These are phyloP conservation scores for Aureobasidium leucospermi DNA, from an alignment of 2,329 filamentous ascomycete species.

Conservation along the genomic window DNA sequence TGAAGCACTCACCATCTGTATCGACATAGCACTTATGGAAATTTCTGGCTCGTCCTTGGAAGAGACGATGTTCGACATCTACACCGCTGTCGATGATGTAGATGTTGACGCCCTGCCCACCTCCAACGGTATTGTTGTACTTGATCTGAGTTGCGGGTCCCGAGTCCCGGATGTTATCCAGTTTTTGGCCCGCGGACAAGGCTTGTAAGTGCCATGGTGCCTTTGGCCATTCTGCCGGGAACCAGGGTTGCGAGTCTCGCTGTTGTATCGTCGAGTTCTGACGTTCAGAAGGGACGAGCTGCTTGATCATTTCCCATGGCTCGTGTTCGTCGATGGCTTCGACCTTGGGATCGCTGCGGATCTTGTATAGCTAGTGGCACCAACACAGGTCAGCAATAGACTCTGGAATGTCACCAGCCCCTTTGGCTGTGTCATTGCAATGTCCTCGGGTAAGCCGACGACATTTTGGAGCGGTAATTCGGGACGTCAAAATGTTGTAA, in stretches of 20 bases:
- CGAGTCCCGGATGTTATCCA: not conserved
- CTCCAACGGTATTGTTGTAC: not conserved
- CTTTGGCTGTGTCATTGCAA: too few relatives aligned
- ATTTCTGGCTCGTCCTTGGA: not conserved
- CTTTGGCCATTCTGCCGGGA: not conserved
- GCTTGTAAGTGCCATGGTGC: not conserved
- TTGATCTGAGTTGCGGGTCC: not conserved
- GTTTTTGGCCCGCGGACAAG: not conserved
- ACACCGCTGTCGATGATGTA: not conserved
- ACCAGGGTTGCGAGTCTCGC: not conserved
- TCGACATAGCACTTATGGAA: not conserved
- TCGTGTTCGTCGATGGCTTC: not conserved
- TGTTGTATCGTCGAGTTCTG: not conserved
- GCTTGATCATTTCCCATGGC: not conserved
- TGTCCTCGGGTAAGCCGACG: too few relatives aligned
- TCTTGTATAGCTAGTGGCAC: not conserved
- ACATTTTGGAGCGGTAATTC: too few relatives aligned
- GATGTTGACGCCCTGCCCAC: not conserved
- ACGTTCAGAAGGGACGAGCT: not conserved
- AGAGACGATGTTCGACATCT: not conserved
- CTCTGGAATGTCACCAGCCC: too few relatives aligned
- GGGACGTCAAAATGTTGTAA: too few relatives aligned
- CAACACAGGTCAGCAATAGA: too few relatives aligned
- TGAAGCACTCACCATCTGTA: not conserved
- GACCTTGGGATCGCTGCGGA: not conserved